Evolutionary conservation across 257 asterid genomes (phyloP), one percentile per base, ranked within the genome.

Genomic region (Agastache rugosa): DNA sequence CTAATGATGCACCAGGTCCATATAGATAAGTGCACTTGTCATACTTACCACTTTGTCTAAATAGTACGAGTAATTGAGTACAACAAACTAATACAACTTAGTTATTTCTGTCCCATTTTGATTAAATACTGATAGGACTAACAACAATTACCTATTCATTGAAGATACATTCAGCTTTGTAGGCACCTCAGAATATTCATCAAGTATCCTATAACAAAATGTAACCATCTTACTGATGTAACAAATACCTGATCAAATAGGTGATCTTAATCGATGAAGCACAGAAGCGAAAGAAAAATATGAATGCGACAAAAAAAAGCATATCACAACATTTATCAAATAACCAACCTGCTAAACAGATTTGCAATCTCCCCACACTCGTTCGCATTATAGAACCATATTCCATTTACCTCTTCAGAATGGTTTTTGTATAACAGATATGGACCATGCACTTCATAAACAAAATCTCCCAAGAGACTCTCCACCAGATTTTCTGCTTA

Each of bases 391-490:
- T 91, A 93, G 80, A 93, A 93, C 98, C 98, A 93, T 90, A 93
- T 90, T 60, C 98, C 97, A 74, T 91, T 93, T 55, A 91, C 94
- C 83, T 91, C 98, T 78, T 87, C 91, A 54, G 90, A 80, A 37
- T 96, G 90, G 78, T 91, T 93, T 73, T 90, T 86, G 77, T 93
- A 90, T 71, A 93, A 74, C 67, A 93, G 73, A 88, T 91, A 91
- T 56, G 98, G 97, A 74, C 85, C 82, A 78, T 93, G 96, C 80
- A 93, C 82, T 82, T 93, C 98, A 74, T 78, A 86, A 84, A 85
- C 97, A 83, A 93, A 91, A 83, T 90, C 96, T 70, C 91, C 97
- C 85, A 87, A 76, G 69, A 93, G 89, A 88, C 89, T 87, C 86
- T 91, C 97, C 83, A 90, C 96, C 79, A 93, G 83, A 83, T 90